These are phyloP conservation scores for Wilhelminamyces savonicus DNA, from an alignment of 805 yeast genomes.

Conservation along the genomic window DNA sequence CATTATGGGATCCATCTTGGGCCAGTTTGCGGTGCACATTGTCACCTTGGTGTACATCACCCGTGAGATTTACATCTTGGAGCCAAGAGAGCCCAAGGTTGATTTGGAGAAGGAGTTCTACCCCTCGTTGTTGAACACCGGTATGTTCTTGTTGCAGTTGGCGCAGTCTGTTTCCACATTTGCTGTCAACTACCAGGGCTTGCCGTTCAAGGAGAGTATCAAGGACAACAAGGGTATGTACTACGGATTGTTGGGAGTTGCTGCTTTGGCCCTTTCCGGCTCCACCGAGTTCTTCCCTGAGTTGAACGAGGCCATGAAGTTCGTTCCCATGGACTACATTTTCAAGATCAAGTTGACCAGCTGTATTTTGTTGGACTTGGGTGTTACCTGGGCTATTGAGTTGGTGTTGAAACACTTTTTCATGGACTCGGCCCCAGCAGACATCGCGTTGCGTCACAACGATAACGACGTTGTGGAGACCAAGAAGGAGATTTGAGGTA, in stretches of 20 bases:
- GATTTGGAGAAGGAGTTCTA: slow-evolving; percentile 84
- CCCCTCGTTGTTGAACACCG: slow-evolving; percentile 92
- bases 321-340: slow-evolving; percentile 72
- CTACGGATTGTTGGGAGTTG: slow-evolving; percentile 88
- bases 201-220: slow-evolving; percentile 91
- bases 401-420: slow-evolving; percentile 73
- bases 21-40: slow-evolving; percentile 94
- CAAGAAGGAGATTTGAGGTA: background rate
- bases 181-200: slow-evolving; percentile 96
- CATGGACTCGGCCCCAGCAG: slow-evolving; percentile 89
- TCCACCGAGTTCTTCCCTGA: slow-evolving; percentile 95
- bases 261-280: slow-evolving; percentile 81
- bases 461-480: background rate
- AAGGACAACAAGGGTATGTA: slow-evolving; percentile 93
- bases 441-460: slow-evolving; percentile 64
- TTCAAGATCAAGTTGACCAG: slow-evolving; percentile 77
- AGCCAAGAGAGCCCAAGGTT: slow-evolving; percentile 86
- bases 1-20: slow-evolving; percentile 95
- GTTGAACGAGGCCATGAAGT: slow-evolving; percentile 82
- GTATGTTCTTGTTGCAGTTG: slow-evolving; percentile 87
- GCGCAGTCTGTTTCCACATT: slow-evolving; percentile 97
- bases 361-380: slow-evolving; percentile 70
- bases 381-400: slow-evolving; percentile 73
- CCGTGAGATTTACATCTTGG: slow-evolving; percentile 73
- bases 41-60: slow-evolving; percentile 77